A percentile compares a stretch with the other conserved stretches of the same genome.
phyloP scores from a whole-genome alignment of 23 red algal species.

The Gracilariopsis chorda region DNA sequence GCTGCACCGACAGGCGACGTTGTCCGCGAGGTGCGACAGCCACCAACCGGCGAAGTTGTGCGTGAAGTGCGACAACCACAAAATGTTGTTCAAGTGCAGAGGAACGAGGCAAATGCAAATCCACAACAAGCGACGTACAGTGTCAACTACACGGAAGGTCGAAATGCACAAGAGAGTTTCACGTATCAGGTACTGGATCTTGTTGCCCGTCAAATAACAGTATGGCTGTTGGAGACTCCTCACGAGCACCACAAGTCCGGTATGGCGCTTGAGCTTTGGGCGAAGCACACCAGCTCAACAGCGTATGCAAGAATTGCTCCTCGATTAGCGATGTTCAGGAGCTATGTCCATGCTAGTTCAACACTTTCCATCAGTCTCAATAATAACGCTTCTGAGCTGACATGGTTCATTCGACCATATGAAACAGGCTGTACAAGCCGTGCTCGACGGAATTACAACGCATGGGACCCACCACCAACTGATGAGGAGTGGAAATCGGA shows the following conservation, averaged over 20 bases:
- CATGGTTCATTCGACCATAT: slow-evolving; percentile 27
- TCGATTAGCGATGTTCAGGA: background rate
- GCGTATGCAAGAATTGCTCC: slow-evolving; percentile 2
- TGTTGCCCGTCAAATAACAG: slow-evolving; percentile 43
- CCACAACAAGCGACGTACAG: background rate
- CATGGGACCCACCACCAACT: slow-evolving; percentile 54
- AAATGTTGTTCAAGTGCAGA: background rate
- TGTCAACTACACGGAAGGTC: background rate
- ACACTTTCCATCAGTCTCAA: background rate
- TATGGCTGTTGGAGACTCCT: slow-evolving; percentile 54
- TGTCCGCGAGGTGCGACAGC: background rate
- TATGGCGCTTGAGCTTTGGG: slow-evolving; percentile 1
- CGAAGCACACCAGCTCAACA: background rate
- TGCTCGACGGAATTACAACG: slow-evolving; percentile 45
- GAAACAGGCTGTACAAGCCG: background rate
- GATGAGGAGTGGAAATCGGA: slow-evolving; percentile 43
- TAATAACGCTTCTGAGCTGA: slow-evolving; percentile 5
- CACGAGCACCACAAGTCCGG: slow-evolving; percentile 22
- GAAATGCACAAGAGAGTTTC: background rate
- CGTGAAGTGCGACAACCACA: background rate
- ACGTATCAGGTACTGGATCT: background rate
- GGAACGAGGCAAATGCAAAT: background rate
- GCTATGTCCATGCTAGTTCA: slow-evolving; percentile 13
- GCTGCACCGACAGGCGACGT: background rate
- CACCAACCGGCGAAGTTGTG: background rate